Evolutionary conservation across 1,284 basidiomycete species (phyloP), one percentile per base, ranked within the genome.

Genomic region (Lignosus rhinocerotis): DNA sequence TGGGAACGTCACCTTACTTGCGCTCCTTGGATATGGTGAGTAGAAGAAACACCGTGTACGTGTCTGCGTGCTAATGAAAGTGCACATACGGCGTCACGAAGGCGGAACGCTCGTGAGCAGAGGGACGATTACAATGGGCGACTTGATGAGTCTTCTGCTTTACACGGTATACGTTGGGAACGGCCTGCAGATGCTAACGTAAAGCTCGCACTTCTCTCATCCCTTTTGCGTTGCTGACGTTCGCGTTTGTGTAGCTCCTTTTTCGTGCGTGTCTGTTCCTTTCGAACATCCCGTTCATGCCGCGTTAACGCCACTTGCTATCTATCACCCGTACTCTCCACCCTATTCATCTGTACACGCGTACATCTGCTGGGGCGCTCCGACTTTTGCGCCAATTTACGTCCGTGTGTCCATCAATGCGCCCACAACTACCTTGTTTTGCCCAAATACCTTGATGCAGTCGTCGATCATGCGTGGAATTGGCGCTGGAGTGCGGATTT

Each of bases 111-210:
- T 99, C 3, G 96, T 98, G 14, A 91, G 92, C 17, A 80, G 82
- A 25, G 93, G 93, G 2, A 84, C 86, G 42, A 96, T 99, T 68
- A 90, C 93, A 6, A 92, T 97, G 33, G 95, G 95, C 6, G 93
- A 96, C 67, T 75, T 98, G 67, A 96, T 92, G 1, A 94, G 92
- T 69, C 76, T 98, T 57, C 78, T 99, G 63, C 86, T 98, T 61
- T 98, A 99, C 74, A 96, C 94, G 30, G 92, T 93, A 19, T 94
- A 94, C 67, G 88, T 95, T 43, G 92, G 93, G 11, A 88, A 84
- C 64, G 88, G 90, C 33, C 73, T 92, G 58, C 86, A 88, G 66
- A 90, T 90, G 84, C 76, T 93, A 63, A 89, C 86, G 90, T 93
- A 70, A 69, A 86, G 8, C 21, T 77, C 12, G 14, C 17, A 49